Conservation (phyloP, 2,329 filamentous ascomycete genomes). For the Hysterium pulicare region DNA sequence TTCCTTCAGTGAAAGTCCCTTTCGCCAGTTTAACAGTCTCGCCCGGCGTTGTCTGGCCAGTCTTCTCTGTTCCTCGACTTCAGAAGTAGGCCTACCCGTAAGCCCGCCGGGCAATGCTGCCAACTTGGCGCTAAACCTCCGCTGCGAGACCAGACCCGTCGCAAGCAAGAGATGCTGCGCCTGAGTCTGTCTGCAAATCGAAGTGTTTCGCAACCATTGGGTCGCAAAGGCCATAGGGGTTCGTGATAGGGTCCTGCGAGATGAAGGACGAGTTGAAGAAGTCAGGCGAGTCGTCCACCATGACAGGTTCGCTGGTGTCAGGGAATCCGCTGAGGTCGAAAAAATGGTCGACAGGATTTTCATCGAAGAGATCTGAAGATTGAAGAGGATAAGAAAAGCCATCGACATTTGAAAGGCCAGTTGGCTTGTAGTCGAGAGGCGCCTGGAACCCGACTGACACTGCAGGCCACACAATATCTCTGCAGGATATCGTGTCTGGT, state of each 20-base stretch:
- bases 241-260: slow-evolving; percentile 23
- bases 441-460: slow-evolving; percentile 77
- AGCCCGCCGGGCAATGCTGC: slow-evolving; percentile 15
- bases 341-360: slow-evolving; percentile 36
- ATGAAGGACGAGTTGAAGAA: slow-evolving; percentile 35
- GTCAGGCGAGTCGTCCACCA: slow-evolving; percentile 30
- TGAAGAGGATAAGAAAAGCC: slow-evolving; percentile 36
- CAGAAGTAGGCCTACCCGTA: slow-evolving; percentile 1
- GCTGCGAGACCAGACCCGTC: slow-evolving; percentile 46
- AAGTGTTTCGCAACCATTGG: slow-evolving; percentile 40
- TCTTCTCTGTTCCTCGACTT: neutral
- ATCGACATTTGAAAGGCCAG: slow-evolving; percentile 25
- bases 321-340: slow-evolving; percentile 42
- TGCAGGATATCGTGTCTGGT: slow-evolving; percentile 99
- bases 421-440: slow-evolving; percentile 20
- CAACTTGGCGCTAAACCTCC: slow-evolving; percentile 31
- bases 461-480: slow-evolving; percentile 99
- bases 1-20: slow-evolving; percentile 20
- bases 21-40: slow-evolving; percentile 25
- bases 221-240: slow-evolving; percentile 36
- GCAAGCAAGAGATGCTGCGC: slow-evolving; percentile 46
- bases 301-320: slow-evolving; percentile 23
- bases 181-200: slow-evolving; percentile 45
- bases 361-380: slow-evolving; percentile 34
- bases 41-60: slow-evolving; percentile 22